Base-by-base conservation (phyloP, 306 rosid genomes). In the Cucumis cinereus region DNA sequence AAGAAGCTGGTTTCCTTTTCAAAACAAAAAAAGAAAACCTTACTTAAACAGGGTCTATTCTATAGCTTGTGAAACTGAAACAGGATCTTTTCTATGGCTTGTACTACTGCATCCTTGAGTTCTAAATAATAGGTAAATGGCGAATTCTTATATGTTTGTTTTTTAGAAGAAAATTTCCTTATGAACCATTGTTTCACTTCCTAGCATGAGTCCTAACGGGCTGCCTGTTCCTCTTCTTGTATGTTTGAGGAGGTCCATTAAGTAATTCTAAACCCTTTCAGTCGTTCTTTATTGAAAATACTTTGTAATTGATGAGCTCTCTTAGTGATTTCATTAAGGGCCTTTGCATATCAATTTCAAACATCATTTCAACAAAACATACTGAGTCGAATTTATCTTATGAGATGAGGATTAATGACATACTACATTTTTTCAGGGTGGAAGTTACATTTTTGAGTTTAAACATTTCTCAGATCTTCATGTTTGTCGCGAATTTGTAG, bases 401-500 rank as follows among this genome's bases (percentile, higher is more conserved):
- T 15, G 41, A 71, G 47, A 38, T 19, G 30, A 66, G 12, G 47
- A 62, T 77, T 30, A 45, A 43, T 47, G 55, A 62, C 26, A 0
- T 35, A 55, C 17, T 66, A 30, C 62, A 20, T 23, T 30, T 74
- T 74, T 30, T 77, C 62, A 61, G 99, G 99, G 90, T 63, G 85
- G 80, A 52, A 89, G 92, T 84, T 87, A 86, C 86, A 92, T 94
- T 76, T 94, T 94, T 58, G 97, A 94, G 88, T 89, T 92, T 63
- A 90, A 88, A 81, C 86, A 79, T 75, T 94, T 82, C 84, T 20
- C 90, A 3, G 97, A 94, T 90, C 95, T 94, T 70, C 91, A 92
- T 77, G 83, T 62, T 36, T 90, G 95, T 82, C 91, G 99, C 55
- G 97, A 94, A 70, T 79, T 90, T 61, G 88, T 90, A 22, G 96